phyloP scores from a whole-genome alignment of 169 alveolate species.

The Plasmodium reichenowi region DNA sequence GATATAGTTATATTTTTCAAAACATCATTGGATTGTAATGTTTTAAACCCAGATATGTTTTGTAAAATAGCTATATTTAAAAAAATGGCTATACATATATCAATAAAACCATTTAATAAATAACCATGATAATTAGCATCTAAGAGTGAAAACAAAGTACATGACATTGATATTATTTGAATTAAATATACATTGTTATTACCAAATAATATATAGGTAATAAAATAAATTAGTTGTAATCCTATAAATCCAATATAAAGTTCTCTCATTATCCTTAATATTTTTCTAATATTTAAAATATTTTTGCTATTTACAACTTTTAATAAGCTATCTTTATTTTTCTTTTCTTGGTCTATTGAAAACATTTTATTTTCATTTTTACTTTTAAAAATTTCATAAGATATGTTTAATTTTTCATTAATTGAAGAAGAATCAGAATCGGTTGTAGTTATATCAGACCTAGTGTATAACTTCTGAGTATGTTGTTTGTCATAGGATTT shows the following conservation, averaged over 20 bases:
- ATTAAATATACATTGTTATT: conserved; percentile 56
- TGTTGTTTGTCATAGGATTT: not conserved
- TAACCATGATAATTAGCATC: conserved; percentile 76
- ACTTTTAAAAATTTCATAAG: conserved; percentile 50
- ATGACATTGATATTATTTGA: conserved; percentile 64
- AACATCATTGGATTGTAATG: conserved; percentile 49
- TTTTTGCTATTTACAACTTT: conserved; percentile 59
- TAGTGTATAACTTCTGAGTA: conserved; percentile 9
- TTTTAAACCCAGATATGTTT: conserved; percentile 57
- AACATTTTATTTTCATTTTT: conserved; percentile 32
- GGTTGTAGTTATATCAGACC: conserved; percentile 65
- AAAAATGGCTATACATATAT: conserved; percentile 60
- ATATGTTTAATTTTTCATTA: conserved; percentile 40
- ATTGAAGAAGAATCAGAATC: conserved; percentile 59
- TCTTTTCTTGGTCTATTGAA: conserved; percentile 11
- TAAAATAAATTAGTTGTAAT: conserved; percentile 66
- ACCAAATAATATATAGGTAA: conserved; percentile 70
- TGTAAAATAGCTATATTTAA: conserved; percentile 66
- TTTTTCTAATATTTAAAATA: conserved; percentile 64
- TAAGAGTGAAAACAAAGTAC: conserved; percentile 62
- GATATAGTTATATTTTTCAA: conserved; percentile 62
- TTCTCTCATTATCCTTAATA: conserved; percentile 65
- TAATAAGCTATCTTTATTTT: conserved; percentile 46
- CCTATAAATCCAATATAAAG: conserved; percentile 76
- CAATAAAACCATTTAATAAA: conserved; percentile 72